A percentile compares a stretch with the other conserved stretches of the same genome.
phyloP scores from a whole-genome alignment of 768 basidiomycete species.

The Leucogyrophana mollusca region DNA sequence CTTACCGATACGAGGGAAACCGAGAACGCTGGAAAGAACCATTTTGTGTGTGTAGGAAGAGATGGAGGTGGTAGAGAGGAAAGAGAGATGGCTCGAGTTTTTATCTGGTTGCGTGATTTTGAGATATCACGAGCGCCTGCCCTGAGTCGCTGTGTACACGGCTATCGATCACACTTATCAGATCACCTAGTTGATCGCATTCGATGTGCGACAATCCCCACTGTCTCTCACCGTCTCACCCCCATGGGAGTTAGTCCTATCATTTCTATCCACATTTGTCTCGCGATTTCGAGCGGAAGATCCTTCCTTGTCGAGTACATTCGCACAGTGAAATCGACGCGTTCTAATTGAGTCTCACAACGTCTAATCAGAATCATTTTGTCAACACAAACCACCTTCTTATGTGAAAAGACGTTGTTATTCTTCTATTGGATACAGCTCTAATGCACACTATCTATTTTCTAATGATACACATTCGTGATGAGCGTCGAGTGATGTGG shows the following conservation, averaged over 20 bases:
- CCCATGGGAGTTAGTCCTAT: constrained; percentile 16
- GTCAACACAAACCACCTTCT: too few species aligned
- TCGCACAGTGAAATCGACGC: too few species aligned
- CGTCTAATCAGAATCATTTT: too few species aligned
- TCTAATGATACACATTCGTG: too few species aligned
- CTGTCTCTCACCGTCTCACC: constrained; percentile 14
- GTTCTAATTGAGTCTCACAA: too few species aligned
- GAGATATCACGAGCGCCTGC: constrained; percentile 25
- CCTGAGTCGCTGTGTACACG: constrained; percentile 25
- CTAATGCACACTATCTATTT: too few species aligned
- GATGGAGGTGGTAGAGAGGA: constrained; percentile 13
- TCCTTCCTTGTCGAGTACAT: too few species aligned
- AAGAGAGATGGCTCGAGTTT: constrained; percentile 8
- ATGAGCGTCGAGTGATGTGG: too few species aligned
- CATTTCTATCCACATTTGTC: constrained; percentile 3
- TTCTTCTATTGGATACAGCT: too few species aligned
- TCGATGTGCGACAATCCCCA: neutral
- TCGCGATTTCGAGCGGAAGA: neutral
- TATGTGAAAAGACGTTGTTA: too few species aligned
- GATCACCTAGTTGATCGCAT: neutral
- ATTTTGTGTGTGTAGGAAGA: constrained; percentile 39
- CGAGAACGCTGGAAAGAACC: constrained; percentile 84
- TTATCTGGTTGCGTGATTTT: constrained; percentile 23
- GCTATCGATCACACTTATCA: constrained; percentile 18
- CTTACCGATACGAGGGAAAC: constrained; percentile 88